phyloP scores from a whole-genome alignment of 352 stramenopile genomes.

The Globisporangium orthogonon region DNA sequence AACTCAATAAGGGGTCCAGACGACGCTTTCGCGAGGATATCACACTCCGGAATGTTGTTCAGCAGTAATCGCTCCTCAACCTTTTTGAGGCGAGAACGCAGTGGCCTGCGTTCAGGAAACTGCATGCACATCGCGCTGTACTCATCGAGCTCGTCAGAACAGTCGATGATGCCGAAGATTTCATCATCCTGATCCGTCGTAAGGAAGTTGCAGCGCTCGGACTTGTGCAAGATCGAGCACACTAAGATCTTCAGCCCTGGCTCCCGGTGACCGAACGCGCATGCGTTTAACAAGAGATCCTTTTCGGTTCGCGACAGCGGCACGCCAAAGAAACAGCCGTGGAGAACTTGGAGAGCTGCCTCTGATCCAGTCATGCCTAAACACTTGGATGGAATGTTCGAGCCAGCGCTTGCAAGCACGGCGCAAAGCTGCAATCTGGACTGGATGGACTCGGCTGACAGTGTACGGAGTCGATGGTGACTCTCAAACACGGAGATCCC shows the following conservation, averaged over 20 bases:
- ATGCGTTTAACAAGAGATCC: conserved; percentile 18
- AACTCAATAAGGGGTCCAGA: conserved; percentile 2
- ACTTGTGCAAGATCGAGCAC: conserved; percentile 20
- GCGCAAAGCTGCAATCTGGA: conserved; percentile 32
- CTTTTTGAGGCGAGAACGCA: conserved; percentile 17
- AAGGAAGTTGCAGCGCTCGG: conserved; percentile 27
- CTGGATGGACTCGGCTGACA: conserved; percentile 30
- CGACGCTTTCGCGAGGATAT: neutral
- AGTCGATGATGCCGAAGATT: neutral
- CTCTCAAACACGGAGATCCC: conserved; percentile 21
- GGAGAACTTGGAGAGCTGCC: conserved; percentile 31
- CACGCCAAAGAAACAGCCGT: conserved; percentile 26
- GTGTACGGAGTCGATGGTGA: conserved; percentile 24
- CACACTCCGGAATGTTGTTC: conserved; percentile 1
- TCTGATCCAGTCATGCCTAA: conserved; percentile 45
- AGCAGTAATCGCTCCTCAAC: conserved; percentile 16
- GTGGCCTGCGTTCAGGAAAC: conserved; percentile 14
- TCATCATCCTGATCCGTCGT: conserved; percentile 4
- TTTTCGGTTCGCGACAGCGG: conserved; percentile 23
- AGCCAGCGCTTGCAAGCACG: conserved; percentile 24
- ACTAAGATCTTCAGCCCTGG: conserved; percentile 33
- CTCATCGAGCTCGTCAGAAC: conserved; percentile 17
- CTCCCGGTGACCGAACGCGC: conserved; percentile 26
- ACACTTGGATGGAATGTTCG: conserved; percentile 19
- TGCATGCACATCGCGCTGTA: conserved; percentile 8